A percentile compares a stretch with the other conserved stretches of the same genome.
phyloP scores from a whole-genome alignment of 495 filamentous ascomycete species.

The Aspergillus avenaceus region DNA sequence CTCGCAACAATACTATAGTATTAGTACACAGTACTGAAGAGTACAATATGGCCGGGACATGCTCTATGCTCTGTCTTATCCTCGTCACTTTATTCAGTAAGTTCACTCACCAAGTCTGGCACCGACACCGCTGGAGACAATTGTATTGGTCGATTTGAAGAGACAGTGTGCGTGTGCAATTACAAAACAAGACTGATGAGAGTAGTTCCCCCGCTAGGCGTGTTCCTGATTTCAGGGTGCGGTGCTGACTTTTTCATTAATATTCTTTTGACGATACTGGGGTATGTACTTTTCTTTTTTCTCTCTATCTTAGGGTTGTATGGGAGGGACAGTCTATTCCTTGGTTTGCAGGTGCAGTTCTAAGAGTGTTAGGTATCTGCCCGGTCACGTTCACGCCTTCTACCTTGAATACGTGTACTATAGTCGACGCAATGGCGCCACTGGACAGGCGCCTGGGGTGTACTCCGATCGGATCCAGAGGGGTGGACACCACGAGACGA shows the following conservation, averaged over 20 bases:
- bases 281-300: slow-evolving; percentile 34
- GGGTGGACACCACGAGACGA: slow-evolving; percentile 48
- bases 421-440: slow-evolving; percentile 53
- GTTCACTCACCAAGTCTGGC: slow-evolving; percentile 15
- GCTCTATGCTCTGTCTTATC: slow-evolving; percentile 43
- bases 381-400: slow-evolving; percentile 85
- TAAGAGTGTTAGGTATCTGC: slow-evolving; percentile 72
- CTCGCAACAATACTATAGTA: too few relatives aligned
- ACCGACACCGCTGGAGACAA: too few relatives aligned
- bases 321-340: too few relatives aligned
- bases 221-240: slow-evolving; percentile 60
- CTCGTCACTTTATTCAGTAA: slow-evolving; percentile 58
- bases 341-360: too few relatives aligned
- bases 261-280: slow-evolving; percentile 57
- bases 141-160: too few relatives aligned
- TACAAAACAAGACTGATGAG: not conserved
- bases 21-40: too few relatives aligned
- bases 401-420: slow-evolving; percentile 90
- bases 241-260: slow-evolving; percentile 63
- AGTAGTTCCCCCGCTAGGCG: slow-evolving; percentile 60
- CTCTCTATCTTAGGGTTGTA: not conserved
- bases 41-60: slow-evolving; percentile 34
- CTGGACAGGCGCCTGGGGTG: slow-evolving; percentile 60
- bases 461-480: slow-evolving; percentile 77
- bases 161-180: too few relatives aligned